Evolutionary conservation across 352 stramenopile genomes (phyloP), one percentile per base, ranked within the genome.

Genomic region (Aphanomyces invadans): DNA sequence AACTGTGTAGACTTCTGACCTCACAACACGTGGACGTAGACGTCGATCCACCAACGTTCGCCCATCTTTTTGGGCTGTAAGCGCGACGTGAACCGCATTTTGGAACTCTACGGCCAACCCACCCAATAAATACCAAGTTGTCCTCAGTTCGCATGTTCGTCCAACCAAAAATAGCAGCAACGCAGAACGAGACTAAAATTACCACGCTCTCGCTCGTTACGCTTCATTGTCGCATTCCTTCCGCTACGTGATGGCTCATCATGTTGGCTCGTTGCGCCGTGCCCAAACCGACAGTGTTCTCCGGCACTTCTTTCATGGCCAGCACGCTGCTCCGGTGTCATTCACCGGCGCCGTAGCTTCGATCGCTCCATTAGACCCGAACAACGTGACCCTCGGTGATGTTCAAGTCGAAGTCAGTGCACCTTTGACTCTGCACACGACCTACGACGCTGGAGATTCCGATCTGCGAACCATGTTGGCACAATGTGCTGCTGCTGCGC

Each of bases 11-110:
- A 42, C 7, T 42, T 57, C 21, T 11, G 9, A 57, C 4, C 23
- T 15, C 64, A 64, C 65, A n/a, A 48, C 48, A 54, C 68, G 23
- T 42, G 38, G 59, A 11, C 49, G 26, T 62, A 88, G 81, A 92
- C 87, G 65, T 64, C 86, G 73, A 99, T 99, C 78, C 97, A 99
- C 80, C 90, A 98, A 76, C 96, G 97, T 62, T 98, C 95, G 74
- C 88, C 95, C 21, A 99, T 99, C 73, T 98, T 98, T 71, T 81
- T 99, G 73, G 97, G 97, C 66, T 92, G 86, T 76, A 86, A 86
- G 73, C 86, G 87, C 63, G 87, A 96, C 63, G 85, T 96, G 29
- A 72, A 91, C 67, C 82, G 86, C 28, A 74, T 95, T 19, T 70
- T 93, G 29, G 80, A 87, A 55, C 71, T 93, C 49, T 86, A 94